Conservation (phyloP, 2,329 filamentous ascomycete species). For the Fusarium sarcochroum region DNA sequence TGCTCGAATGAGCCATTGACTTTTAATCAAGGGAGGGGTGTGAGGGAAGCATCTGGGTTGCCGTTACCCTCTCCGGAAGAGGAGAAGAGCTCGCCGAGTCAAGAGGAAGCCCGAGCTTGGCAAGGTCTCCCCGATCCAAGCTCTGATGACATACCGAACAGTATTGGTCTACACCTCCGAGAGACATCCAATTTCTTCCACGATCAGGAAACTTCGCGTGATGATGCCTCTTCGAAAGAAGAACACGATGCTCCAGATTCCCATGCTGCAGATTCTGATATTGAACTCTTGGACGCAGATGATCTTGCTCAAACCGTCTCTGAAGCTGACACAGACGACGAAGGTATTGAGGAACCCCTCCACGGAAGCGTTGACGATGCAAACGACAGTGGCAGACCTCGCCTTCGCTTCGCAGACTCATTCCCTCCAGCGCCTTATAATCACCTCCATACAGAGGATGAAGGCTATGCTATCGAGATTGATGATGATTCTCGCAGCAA, state of each 20-base stretch:
- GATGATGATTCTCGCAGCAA: neutral
- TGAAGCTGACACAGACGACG: neutral
- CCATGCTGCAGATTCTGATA: neutral
- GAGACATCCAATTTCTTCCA: neutral
- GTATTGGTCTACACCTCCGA: neutral
- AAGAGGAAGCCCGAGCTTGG: slow-evolving; percentile 5
- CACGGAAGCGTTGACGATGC: neutral
- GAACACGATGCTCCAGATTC: neutral
- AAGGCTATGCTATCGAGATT: neutral
- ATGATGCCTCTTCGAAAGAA: neutral
- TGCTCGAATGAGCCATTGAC: neutral
- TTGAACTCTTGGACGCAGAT: neutral
- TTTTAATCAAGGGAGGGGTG: slow-evolving; percentile 5
- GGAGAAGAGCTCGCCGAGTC: neutral
- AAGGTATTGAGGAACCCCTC: neutral
- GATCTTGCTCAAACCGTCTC: neutral
- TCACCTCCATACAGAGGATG: neutral
- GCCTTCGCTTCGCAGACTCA: neutral
- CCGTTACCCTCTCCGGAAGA: slow-evolving; percentile 5
- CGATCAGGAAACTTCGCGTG: neutral
- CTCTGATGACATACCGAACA: neutral
- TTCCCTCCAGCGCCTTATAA: neutral
- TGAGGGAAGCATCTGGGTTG: neutral
- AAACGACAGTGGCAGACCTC: neutral
- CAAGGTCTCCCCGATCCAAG: neutral